Conservation (phyloP, 1,284 basidiomycete genomes). For the Calocybe gambosa region DNA sequence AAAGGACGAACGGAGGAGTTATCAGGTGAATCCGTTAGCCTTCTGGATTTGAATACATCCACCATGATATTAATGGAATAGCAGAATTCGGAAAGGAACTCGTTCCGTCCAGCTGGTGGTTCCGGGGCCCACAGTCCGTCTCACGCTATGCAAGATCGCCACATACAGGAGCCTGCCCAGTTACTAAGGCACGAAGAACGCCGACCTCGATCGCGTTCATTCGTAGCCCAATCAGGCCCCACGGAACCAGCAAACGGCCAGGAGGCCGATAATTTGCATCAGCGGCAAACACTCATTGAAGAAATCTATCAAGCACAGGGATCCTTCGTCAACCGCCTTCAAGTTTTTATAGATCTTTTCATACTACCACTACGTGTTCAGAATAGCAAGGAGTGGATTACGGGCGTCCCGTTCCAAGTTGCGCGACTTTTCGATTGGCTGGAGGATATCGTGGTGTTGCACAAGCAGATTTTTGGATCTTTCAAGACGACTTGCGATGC, state of each 20-base stretch:
- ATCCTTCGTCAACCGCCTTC: conserved; percentile 59
- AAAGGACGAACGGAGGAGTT: conserved; percentile 14
- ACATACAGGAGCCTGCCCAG: background rate
- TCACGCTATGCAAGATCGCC: conserved; percentile 19
- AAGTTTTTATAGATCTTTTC: conserved; percentile 61
- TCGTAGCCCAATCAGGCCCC: conserved; percentile 1
- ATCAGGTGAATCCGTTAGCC: conserved; percentile 6
- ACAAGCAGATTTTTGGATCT: conserved; percentile 52
- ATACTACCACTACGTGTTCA: conserved; percentile 69
- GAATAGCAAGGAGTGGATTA: conserved; percentile 67
- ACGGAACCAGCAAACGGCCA: background rate
- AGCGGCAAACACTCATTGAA: conserved; percentile 64
- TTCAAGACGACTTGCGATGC: conserved; percentile 40
- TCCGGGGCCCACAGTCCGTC: conserved; percentile 24
- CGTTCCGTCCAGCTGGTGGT: conserved; percentile 15
- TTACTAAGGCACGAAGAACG: conserved; percentile 5
- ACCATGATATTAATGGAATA: background rate
- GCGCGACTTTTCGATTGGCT: conserved; percentile 77
- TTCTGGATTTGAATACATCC: background rate
- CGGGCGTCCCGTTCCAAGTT: conserved; percentile 66
- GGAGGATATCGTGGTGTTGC: conserved; percentile 77
- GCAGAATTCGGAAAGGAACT: background rate
- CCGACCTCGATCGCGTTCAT: conserved; percentile 7
- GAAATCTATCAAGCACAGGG: conserved; percentile 66
- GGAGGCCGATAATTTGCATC: conserved; percentile 36